Conservation (phyloP, 108 stramenopile genomes). For the Skeletonema potamos region DNA sequence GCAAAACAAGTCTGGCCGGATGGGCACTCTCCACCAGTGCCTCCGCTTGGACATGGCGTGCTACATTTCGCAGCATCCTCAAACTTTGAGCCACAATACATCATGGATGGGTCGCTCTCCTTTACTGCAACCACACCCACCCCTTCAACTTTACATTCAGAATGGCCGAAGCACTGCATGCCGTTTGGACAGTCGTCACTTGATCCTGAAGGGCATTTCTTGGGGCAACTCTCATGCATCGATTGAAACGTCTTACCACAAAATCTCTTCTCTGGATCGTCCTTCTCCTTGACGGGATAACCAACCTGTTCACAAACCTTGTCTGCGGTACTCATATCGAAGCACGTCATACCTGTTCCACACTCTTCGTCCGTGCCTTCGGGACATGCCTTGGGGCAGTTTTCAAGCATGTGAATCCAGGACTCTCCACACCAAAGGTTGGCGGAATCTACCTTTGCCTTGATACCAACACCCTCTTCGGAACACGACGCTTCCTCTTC, state of each 20-base stretch:
- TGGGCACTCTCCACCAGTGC: conserved; percentile 33
- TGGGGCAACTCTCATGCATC: not conserved
- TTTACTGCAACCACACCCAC: not conserved
- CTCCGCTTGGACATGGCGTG: conserved; percentile 41
- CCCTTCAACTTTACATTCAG: not conserved
- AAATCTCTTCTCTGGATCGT: conserved; percentile 20
- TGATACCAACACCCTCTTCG: conserved; percentile 27
- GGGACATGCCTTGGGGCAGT: conserved; percentile 30
- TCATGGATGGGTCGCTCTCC: conserved; percentile 1
- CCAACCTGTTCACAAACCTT: conserved; percentile 17
- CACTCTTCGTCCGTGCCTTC: conserved; percentile 46
- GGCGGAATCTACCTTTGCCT: conserved; percentile 12
- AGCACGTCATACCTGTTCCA: conserved; percentile 12
- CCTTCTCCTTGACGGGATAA: conserved; percentile 33
- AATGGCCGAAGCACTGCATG: not conserved
- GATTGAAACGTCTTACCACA: conserved; percentile 3
- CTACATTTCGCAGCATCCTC: conserved; percentile 33
- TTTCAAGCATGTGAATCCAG: conserved; percentile 38
- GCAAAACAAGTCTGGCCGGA: conserved; percentile 38
- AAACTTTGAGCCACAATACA: conserved; percentile 75
- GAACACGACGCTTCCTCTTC: conserved; percentile 21
- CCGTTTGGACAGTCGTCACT: not conserved
- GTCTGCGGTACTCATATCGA: conserved; percentile 32
- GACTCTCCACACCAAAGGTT: conserved; percentile 39
- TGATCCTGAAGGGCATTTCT: conserved; percentile 1